Conservation (phyloP, 2,329 filamentous ascomycete genomes). For the Pyrenophora seminiperda region DNA sequence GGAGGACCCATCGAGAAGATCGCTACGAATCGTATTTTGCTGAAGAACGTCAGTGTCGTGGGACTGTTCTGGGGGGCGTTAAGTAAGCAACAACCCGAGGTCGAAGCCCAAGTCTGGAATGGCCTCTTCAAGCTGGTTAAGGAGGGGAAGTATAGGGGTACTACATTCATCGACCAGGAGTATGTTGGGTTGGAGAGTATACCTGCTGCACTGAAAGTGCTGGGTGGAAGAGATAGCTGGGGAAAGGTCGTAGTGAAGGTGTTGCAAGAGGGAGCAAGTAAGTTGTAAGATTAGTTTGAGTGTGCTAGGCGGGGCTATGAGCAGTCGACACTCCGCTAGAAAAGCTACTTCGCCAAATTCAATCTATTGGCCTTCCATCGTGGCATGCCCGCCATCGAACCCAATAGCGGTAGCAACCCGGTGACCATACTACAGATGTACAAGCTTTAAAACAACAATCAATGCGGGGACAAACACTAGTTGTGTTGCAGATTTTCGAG, state of each 20-base stretch:
- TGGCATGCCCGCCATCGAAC: too few relatives aligned
- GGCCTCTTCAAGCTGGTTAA: constrained; percentile 79
- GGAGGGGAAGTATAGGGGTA: constrained; percentile 78
- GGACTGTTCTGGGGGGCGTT: constrained; percentile 94
- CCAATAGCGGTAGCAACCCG: too few relatives aligned
- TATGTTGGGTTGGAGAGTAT: constrained; percentile 84
- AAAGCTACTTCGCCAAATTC: too few relatives aligned
- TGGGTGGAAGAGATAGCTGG: constrained; percentile 86
- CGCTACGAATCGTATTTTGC: constrained; percentile 84
- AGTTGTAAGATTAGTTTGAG: constrained; percentile 31
- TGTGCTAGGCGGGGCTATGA: too few relatives aligned
- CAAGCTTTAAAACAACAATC: too few relatives aligned
- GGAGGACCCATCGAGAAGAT: constrained; percentile 88
- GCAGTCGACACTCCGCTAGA: too few relatives aligned
- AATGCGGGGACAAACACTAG: too few relatives aligned
- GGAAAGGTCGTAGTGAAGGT: constrained; percentile 94
- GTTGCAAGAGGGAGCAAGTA: constrained; percentile 59
- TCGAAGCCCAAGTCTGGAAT: constrained; percentile 75
- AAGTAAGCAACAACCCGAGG: constrained; percentile 71
- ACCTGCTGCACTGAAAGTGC: constrained; percentile 73
- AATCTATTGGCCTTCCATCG: too few relatives aligned
- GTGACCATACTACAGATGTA: too few relatives aligned
- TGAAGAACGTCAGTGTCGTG: constrained; percentile 92
- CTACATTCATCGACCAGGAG: constrained; percentile 78
- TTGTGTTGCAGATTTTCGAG: too few relatives aligned